These are phyloP conservation scores for Saccharum hybrid DNA, from an alignment of 202 grass and related monocot genomes.

Conservation along the genomic window DNA sequence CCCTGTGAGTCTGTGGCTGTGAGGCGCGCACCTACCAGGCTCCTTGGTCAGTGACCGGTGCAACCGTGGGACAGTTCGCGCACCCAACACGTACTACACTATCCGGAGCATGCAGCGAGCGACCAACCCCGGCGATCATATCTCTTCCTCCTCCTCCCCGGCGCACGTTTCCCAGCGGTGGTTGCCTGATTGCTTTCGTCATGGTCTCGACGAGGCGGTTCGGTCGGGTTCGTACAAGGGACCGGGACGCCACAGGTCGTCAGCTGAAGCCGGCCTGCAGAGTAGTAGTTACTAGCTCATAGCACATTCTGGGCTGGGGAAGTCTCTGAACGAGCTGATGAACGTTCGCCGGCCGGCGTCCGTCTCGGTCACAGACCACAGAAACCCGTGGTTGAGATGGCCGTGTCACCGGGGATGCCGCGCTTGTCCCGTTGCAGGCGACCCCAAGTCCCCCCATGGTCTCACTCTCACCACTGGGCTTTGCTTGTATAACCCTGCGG, in stretches of 20 bases:
- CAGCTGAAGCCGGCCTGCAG: neutral
- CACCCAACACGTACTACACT: constrained; percentile 22
- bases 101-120: constrained; percentile 31
- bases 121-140: constrained; percentile 30
- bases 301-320: neutral
- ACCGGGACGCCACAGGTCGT: neutral
- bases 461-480: neutral
- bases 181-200: constrained; percentile 57
- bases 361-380: neutral
- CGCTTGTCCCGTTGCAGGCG: constrained; percentile 46
- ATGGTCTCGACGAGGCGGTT: constrained; percentile 10
- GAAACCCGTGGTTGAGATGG: constrained; percentile 45
- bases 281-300: neutral
- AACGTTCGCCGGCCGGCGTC: neutral
- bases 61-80: neutral
- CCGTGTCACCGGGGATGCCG: constrained; percentile 37
- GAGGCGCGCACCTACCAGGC: neutral
- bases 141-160: neutral
- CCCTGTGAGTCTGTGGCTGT: neutral
- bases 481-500: neutral
- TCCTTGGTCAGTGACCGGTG: neutral
- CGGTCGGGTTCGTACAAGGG: neutral
- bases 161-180: constrained; percentile 10
- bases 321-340: neutral
- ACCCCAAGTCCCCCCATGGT: neutral